Base-by-base conservation (phyloP, 202 grass and related monocot species). In the Zoysia matrella region DNA sequence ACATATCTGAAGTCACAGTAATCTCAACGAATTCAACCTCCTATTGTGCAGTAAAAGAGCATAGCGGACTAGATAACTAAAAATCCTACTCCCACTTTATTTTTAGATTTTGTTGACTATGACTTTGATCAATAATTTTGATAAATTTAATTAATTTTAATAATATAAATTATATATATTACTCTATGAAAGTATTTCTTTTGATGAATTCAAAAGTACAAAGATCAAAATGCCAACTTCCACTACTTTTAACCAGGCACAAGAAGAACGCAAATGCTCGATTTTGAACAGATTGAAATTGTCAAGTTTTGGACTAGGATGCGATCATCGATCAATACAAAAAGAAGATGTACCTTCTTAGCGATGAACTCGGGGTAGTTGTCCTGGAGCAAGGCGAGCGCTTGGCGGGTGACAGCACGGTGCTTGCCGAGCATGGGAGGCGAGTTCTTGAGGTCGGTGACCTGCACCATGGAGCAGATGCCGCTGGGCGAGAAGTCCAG, bases 381-480 rank as follows among this genome's bases (percentile, higher is more conserved):
- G 30, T 36, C 30, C 30, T 36, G 30, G 30, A 36, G 30, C 30
- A 36, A 36, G 30, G 30, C 30, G 1, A 36, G 30, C 30, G 30
- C 30, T 36, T 36, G 30, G 30, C 30, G 30, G 30, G 30, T 36
- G 30, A 36, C 30, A 64, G 85, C 52, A 52, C 96, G 93, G 79
- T 95, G 96, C 85, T 98, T 95, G 73, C 96, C 95, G 49, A 98
- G 87, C 63, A 88, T 91, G 64, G 88, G 88, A 1, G 96, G 92
- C 30, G 96, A 89, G 84, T 98, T 98, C 90, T 88, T 95, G 80
- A 99, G 89, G 72, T 99, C 96, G 0, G 96, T 99, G 76, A 99
- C 92, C 87, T 99, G 96, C 56, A 99, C 93, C 91, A 99, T 90
- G 58, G 96, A 95, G 75, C 77, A 95, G 69, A 99, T 80, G 52